Conservation (phyloP, 2,329 filamentous ascomycete genomes). For the Talaromyces marneffei region DNA sequence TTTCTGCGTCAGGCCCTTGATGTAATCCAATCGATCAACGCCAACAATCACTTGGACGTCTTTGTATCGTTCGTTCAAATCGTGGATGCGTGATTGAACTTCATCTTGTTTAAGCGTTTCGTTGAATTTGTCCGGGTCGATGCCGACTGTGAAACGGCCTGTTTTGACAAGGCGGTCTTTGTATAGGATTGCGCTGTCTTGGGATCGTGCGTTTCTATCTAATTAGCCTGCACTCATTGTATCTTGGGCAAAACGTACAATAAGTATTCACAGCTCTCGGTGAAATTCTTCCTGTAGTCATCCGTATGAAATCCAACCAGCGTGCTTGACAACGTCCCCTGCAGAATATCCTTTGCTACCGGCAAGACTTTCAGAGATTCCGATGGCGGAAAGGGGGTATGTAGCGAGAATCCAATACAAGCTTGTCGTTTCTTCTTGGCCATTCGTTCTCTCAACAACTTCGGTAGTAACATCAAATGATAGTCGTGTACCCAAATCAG, state of each 20-base stretch:
- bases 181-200: constrained; percentile 78
- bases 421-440: constrained; percentile 65
- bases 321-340: constrained; percentile 79
- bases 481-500: constrained; percentile 96
- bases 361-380: constrained; percentile 91
- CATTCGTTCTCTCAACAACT: constrained; percentile 76
- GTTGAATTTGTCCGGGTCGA: constrained; percentile 88
- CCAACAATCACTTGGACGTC: constrained; percentile 88
- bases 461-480: constrained; percentile 88
- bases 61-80: constrained; percentile 75
- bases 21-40: constrained; percentile 90
- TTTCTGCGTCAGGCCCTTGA: constrained; percentile 94
- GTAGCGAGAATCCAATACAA: constrained; percentile 91
- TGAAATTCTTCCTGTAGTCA: constrained; percentile 86
- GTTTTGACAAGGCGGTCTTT: constrained; percentile 75
- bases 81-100: constrained; percentile 72
- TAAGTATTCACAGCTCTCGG: constrained; percentile 82
- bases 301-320: constrained; percentile 98
- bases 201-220: constrained; percentile 44
- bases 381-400: constrained; percentile 87
- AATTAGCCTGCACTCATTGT: background rate
- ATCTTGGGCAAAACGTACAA: constrained; percentile 46
- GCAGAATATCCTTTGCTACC: constrained; percentile 74
- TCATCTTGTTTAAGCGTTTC: constrained; percentile 70
- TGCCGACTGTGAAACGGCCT: constrained; percentile 89